phyloP scores from a whole-genome alignment of 257 asterid species.

The Galeopsis tetrahit region DNA sequence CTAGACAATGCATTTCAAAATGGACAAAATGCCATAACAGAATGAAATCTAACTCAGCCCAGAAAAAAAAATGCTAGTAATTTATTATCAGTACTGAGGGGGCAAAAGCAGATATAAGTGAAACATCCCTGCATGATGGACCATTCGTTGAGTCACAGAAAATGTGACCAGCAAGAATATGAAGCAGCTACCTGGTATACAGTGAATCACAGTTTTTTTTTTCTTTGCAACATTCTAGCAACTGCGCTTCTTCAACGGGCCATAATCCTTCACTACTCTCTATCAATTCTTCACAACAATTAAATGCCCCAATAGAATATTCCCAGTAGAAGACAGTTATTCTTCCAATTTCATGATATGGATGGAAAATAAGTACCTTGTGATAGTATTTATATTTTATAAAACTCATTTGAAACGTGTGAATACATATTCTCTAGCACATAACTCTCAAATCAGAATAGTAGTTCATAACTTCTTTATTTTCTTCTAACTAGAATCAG shows the following conservation, averaged over 20 bases:
- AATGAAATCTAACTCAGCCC: background rate
- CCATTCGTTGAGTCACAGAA: background rate
- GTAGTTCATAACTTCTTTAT: background rate
- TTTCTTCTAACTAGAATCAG: constrained; percentile 1
- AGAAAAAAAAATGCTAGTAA: background rate
- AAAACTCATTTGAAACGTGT: background rate
- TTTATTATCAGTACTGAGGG: background rate
- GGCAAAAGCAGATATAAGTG: constrained; percentile 1
- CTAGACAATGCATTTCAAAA: background rate
- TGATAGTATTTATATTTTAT: background rate
- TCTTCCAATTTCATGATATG: background rate
- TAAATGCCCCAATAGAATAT: constrained; percentile 10
- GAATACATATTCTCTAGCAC: background rate
- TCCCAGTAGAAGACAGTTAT: background rate
- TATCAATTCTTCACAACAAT: background rate
- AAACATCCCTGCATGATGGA: background rate
- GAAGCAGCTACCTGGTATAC: constrained; percentile 12
- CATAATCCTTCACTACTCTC: background rate
- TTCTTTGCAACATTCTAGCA: background rate
- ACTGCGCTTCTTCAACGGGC: background rate
- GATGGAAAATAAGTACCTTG: background rate
- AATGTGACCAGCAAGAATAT: background rate
- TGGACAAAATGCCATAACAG: background rate
- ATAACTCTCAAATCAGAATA: background rate
- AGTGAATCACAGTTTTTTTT: background rate